Conservation (phyloP, 805 yeast genomes). For the Nakazawaea sp. region DNA sequence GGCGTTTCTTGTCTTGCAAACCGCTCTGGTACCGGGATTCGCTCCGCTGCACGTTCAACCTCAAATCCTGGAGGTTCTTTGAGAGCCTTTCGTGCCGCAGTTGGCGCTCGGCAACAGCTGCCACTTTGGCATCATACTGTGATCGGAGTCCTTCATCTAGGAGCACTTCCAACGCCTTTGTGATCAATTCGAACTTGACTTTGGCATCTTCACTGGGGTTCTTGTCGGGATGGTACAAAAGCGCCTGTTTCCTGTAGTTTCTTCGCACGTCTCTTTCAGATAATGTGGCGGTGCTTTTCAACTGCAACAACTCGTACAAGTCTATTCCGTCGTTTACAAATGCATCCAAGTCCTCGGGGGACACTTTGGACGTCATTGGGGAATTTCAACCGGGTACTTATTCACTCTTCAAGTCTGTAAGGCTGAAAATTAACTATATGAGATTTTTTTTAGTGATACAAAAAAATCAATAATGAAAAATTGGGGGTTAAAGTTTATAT, state of each 20-base stretch:
- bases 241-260: conserved; percentile 24
- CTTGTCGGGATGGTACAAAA: conserved; percentile 28
- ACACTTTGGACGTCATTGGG: neutral
- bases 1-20: neutral
- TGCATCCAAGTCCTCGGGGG: conserved; percentile 4
- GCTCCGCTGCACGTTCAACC: conserved; percentile 22
- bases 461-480: no score
- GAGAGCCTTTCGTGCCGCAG: conserved; percentile 10
- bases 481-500: no score
- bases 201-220: conserved; percentile 21
- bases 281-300: conserved; percentile 5
- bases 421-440: no score
- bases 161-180: conserved; percentile 20
- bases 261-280: conserved; percentile 16
- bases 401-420: no score
- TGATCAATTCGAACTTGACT: conserved; percentile 20
- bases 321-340: conserved; percentile 7
- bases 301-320: conserved; percentile 10
- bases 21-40: conserved; percentile 22
- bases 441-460: no score
- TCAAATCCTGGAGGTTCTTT: conserved; percentile 14
- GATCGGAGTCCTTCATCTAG: conserved; percentile 13
- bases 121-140: conserved; percentile 17
- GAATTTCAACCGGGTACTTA: no score
- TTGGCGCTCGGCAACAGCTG: neutral